Evolutionary conservation across 768 basidiomycete species (phyloP), one percentile per base, ranked within the genome.

Genomic region (Rhizopogon salebrosus): DNA sequence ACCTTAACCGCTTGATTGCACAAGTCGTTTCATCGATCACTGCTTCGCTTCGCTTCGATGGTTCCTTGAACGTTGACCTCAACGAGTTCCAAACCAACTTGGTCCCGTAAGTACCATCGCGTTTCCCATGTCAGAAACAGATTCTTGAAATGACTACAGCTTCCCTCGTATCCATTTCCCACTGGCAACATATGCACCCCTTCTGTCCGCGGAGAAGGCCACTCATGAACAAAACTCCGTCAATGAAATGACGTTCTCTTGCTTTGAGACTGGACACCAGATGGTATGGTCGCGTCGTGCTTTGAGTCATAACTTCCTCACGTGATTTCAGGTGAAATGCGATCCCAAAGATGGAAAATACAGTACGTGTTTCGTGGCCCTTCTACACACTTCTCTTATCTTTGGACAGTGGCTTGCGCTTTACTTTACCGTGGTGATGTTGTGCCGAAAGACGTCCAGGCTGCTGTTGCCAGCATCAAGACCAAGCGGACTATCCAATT

Each of bases 131-230:
- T 43, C 39, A 48, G 26, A 54, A 40, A 45, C 57, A 52, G 48
- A 14, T 23, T 41, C 37, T 38, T 58, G 31, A 29, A 34, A 23
- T 22, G 1, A 13, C 51, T 43, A 20, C 34, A 93, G 91, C 46
- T 95, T 95, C 86, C 94, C 94, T 55, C 91, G 94, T 66, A 98
- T 98, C 60, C 95, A 98, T 70, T 98, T 98, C 86, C 95, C 95
- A 43, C 80, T 98, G 53, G 94, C 95, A 52, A 95, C 92, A 58
- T 98, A 89, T 69, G 92, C 95, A 2, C 95, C 95, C 36, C 85
- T 98, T 60, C 77, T 98, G 64, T 95, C 93, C n/a, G 84, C 84
- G 24, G 94, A 95, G 63, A 98, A 97, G 76, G 94, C 93, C 36
- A 82, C 81, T 62, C 95, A 98, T 66, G 95, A 98, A 70, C 90